phyloP scores from a whole-genome alignment of 768 basidiomycete species.

The Megacollybia marginata region DNA sequence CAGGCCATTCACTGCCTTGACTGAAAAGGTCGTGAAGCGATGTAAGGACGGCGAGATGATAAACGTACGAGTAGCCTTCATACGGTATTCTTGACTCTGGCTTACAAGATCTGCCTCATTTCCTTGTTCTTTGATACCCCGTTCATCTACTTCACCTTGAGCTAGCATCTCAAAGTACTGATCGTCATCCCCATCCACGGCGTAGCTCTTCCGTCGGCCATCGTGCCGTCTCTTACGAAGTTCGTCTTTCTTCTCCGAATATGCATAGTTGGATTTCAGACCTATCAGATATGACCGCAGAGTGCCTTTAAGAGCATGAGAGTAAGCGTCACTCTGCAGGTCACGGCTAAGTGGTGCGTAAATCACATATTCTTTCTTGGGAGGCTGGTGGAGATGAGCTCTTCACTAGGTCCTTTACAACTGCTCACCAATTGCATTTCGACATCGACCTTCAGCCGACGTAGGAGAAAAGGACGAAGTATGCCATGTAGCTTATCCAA shows the following conservation, averaged over 20 bases:
- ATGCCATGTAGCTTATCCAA: constrained; percentile 82
- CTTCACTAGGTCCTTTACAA: no score
- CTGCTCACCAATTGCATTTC: constrained; percentile 28
- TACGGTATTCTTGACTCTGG: constrained; percentile 49
- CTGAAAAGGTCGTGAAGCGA: constrained; percentile 28
- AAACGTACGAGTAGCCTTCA: constrained; percentile 51
- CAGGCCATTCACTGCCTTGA: constrained; percentile 86
- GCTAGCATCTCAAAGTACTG: constrained; percentile 60
- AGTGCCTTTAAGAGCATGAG: constrained; percentile 65
- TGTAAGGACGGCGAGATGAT: neutral
- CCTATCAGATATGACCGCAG: constrained; percentile 57
- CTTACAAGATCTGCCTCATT: constrained; percentile 41
- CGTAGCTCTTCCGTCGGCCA: constrained; percentile 37
- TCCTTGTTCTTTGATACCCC: constrained; percentile 24
- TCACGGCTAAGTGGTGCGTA: constrained; percentile 77
- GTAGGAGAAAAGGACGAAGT: constrained; percentile 90
- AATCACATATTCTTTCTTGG: constrained; percentile 91
- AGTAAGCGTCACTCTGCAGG: constrained; percentile 80
- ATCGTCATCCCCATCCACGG: constrained; percentile 55
- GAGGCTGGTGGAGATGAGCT: constrained; percentile 44
- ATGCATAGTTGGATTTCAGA: constrained; percentile 18
- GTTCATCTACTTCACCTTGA: constrained; percentile 33
- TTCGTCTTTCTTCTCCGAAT: constrained; percentile 14
- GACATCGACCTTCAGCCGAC: constrained; percentile 89
- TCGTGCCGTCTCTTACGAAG: constrained; percentile 25